A percentile compares a stretch with the other conserved stretches of the same genome.
These are phyloP conservation scores for Handroanthus guayacan DNA, from an alignment of 257 asterid species.

Conservation along the genomic window DNA sequence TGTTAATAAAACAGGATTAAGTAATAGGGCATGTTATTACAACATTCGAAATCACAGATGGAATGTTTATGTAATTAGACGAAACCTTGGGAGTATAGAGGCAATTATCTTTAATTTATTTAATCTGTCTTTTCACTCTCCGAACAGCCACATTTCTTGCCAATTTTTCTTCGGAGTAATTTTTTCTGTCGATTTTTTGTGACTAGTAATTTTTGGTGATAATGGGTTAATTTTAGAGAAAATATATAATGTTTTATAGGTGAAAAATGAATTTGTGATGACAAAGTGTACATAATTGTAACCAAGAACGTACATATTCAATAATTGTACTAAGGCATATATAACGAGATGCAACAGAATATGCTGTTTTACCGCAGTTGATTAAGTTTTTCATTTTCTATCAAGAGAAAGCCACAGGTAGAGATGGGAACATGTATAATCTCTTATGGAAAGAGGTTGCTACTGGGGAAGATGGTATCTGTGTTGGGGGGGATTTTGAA, in stretches of 20 bases:
- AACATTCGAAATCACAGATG: too few species aligned
- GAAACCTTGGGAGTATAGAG: too few species aligned
- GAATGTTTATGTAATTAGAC: too few species aligned
- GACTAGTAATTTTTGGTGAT: too few species aligned
- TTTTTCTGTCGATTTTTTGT: too few species aligned
- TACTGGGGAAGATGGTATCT: not conserved
- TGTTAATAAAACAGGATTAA: too few species aligned
- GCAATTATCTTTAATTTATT: too few species aligned
- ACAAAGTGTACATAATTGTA: not conserved
- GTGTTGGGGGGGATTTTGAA: not conserved
- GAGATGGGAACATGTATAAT: not conserved
- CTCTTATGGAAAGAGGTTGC: not conserved
- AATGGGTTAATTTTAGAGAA: too few species aligned
- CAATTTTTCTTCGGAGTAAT: too few species aligned
- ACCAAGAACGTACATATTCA: not conserved
- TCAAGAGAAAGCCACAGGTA: not conserved
- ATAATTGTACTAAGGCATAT: conserved; percentile 30
- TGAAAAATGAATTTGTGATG: not conserved
- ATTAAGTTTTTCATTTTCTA: not conserved
- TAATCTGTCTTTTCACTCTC: not conserved
- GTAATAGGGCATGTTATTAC: too few species aligned
- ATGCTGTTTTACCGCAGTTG: conserved; percentile 13
- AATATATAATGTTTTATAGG: too few species aligned
- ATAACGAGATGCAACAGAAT: conserved; percentile 35
- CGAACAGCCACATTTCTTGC: not conserved